These are phyloP conservation scores for Xylariaceae sp. DNA, from an alignment of 2,329 filamentous ascomycete species.

Conservation along the genomic window DNA sequence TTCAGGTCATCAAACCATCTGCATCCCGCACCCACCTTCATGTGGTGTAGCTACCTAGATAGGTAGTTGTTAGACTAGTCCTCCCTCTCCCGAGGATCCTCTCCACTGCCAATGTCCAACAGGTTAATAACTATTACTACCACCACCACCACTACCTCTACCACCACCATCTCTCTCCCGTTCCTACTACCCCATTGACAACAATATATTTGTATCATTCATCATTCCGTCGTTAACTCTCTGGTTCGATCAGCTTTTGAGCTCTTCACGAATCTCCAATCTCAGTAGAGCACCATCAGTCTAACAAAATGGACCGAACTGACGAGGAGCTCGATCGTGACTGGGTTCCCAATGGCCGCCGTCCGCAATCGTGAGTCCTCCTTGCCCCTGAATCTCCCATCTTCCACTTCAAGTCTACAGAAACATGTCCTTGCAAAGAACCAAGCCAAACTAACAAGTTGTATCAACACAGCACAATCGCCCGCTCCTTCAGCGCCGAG, in stretches of 20 bases:
- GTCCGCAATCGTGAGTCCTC: constrained; percentile 80
- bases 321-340: constrained; percentile 77
- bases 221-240: constrained; percentile 9
- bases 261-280: not conserved
- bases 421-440: not conserved
- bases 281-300: not conserved
- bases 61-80: constrained; percentile 25
- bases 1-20: constrained; percentile 28
- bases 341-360: constrained; percentile 79
- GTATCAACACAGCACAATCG: constrained; percentile 72
- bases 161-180: constrained; percentile 19
- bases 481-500: constrained; percentile 83
- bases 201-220: constrained; percentile 20
- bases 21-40: constrained; percentile 16
- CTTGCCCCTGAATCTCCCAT: constrained; percentile 30
- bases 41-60: constrained; percentile 7
- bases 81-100: constrained; percentile 26
- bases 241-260: not conserved
- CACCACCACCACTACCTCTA: too few species aligned
- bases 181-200: constrained; percentile 29
- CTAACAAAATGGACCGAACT: constrained; percentile 49
- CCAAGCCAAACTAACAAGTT: constrained; percentile 27
- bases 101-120: constrained; percentile 28
- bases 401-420: not conserved
- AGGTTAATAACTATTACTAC: constrained; percentile 26